Conservation (phyloP, 1,284 basidiomycete species). For the Sanghuangporus weigelae region DNA sequence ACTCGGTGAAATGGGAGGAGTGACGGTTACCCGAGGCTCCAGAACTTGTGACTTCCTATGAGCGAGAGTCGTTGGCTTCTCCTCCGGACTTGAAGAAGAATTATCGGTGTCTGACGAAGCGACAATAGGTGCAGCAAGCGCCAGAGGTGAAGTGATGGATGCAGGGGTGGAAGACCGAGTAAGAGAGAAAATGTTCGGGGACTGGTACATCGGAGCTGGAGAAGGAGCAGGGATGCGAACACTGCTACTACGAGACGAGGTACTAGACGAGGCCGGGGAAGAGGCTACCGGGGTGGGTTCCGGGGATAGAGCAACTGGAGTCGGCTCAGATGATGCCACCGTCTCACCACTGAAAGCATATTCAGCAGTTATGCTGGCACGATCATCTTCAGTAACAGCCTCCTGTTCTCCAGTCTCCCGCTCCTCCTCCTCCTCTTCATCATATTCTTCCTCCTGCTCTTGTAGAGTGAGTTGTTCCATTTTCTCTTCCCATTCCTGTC, state of each 20-base stretch:
- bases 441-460: conserved; percentile 48
- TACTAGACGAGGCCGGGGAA: conserved; percentile 46
- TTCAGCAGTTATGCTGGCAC: conserved; percentile 58
- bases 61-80: conserved; percentile 35
- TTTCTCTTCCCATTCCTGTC: conserved; percentile 94
- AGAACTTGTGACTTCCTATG: conserved; percentile 61
- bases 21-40: conserved; percentile 61
- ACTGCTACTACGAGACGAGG: conserved; percentile 25
- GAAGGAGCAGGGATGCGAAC: conserved; percentile 25
- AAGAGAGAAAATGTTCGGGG: conserved; percentile 46
- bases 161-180: conserved; percentile 81
- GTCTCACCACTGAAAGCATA: conserved; percentile 51
- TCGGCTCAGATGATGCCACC: conserved; percentile 49
- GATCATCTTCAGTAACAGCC: conserved; percentile 36
- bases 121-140: conserved; percentile 73
- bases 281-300: conserved; percentile 62
- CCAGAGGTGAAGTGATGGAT: conserved; percentile 77
- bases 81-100: conserved; percentile 25
- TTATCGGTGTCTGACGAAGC: conserved; percentile 58
- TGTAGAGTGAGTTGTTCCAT: conserved; percentile 66
- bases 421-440: conserved; percentile 34
- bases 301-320: conserved; percentile 45
- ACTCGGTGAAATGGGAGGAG: conserved; percentile 71
- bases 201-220: conserved; percentile 33
- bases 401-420: conserved; percentile 34